Evolutionary conservation across 2,329 filamentous ascomycete genomes (phyloP).

Genomic region (Penicillium sp.): DNA sequence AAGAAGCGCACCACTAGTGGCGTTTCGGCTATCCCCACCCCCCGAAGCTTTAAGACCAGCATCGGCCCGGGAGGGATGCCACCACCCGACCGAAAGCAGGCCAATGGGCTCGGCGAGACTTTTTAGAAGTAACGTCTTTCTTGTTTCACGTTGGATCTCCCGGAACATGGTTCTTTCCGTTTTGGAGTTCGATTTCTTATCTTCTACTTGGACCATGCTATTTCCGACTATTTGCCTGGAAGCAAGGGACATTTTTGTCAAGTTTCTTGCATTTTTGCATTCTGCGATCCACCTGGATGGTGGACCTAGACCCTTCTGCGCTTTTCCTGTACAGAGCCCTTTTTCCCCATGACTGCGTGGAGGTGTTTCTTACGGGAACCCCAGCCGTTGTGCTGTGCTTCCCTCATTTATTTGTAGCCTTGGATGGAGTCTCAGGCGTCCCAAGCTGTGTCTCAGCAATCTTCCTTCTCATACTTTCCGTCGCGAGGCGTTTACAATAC

Average conservation of each 20-base stretch:
- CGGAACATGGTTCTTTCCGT: not conserved
- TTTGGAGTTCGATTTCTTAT: not conserved
- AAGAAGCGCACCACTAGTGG: slow-evolving; percentile 56
- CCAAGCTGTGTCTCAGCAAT: slow-evolving; percentile 41
- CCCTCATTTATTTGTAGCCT: slow-evolving; percentile 4
- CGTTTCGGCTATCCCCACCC: slow-evolving; percentile 39
- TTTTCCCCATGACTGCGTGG: not conserved
- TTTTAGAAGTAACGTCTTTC: slow-evolving; percentile 41
- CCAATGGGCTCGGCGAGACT: slow-evolving; percentile 59
- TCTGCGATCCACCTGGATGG: slow-evolving; percentile 15
- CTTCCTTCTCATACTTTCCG: slow-evolving; percentile 23
- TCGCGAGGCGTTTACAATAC: slow-evolving; percentile 38
- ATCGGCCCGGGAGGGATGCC: slow-evolving; percentile 47
- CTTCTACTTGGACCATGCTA: not conserved
- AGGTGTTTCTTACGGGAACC: not conserved
- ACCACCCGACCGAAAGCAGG: slow-evolving; percentile 48
- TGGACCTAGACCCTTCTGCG: slow-evolving; percentile 7
- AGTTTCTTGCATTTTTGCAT: slow-evolving; percentile 10
- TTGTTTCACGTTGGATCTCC: not conserved
- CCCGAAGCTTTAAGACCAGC: slow-evolving; percentile 42
- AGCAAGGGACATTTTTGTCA: slow-evolving; percentile 2
- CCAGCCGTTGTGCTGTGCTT: not conserved
- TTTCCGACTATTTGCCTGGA: slow-evolving; percentile 1
- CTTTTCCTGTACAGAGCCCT: slow-evolving; percentile 12
- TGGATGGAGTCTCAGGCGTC: slow-evolving; percentile 28